These are phyloP conservation scores for Mycena venus DNA, from an alignment of 768 basidiomycete species.

Conservation along the genomic window DNA sequence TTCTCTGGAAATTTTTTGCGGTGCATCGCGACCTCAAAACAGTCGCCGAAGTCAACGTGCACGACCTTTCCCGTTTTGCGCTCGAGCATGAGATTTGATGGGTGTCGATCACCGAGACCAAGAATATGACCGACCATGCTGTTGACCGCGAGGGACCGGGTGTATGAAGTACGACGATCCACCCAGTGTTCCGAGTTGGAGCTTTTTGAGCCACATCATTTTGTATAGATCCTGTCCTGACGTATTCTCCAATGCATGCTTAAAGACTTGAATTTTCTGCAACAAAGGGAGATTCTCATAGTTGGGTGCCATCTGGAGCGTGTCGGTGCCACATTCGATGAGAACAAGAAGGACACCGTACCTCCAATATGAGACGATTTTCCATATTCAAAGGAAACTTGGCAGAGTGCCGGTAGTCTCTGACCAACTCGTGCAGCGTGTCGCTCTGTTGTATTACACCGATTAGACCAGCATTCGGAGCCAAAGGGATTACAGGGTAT, in stretches of 20 bases:
- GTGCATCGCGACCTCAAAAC: constrained; percentile 98
- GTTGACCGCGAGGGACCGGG: constrained; percentile 94
- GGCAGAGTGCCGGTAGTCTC: constrained; percentile 94
- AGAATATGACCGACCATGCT: constrained; percentile 99
- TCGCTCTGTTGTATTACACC: constrained; percentile 97
- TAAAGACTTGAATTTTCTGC: constrained; percentile 99
- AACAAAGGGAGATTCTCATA: constrained; percentile 95
- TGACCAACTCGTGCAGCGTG: constrained; percentile 94
- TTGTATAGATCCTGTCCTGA: constrained; percentile 98
- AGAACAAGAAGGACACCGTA: constrained; percentile 43
- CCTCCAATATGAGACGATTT: constrained; percentile 97
- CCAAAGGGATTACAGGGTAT: constrained; percentile 93
- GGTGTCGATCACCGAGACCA: constrained; percentile 96
- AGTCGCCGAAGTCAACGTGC: constrained; percentile 98
- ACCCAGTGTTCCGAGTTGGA: constrained; percentile 98
- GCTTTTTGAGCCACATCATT: constrained; percentile 96
- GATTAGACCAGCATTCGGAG: constrained; percentile 95
- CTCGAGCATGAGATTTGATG: constrained; percentile 94
- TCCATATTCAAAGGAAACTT: constrained; percentile 98
- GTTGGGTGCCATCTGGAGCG: constrained; percentile 93
- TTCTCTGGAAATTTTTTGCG: constrained; percentile 99
- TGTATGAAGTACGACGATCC: constrained; percentile 96
- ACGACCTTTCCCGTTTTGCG: constrained; percentile 94
- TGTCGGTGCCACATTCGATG: neutral
- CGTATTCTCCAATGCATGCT: constrained; percentile 98